Evolutionary conservation across 108 stramenopile species (phyloP).

Genomic region (Chaetoceros muelleri): DNA sequence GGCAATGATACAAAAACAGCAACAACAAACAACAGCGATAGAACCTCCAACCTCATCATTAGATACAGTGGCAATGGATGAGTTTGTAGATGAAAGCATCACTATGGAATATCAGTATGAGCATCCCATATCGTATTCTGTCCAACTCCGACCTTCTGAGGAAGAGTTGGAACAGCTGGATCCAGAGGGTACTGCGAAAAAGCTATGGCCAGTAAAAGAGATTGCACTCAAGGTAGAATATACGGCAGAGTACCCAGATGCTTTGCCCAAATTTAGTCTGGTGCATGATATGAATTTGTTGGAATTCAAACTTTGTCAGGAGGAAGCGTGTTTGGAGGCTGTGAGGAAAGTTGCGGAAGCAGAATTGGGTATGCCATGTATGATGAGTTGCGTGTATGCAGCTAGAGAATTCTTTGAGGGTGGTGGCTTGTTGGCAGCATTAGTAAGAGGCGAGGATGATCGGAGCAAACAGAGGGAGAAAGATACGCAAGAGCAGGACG

Average conservation of each 20-base stretch:
- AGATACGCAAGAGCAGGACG: constrained; percentile 2
- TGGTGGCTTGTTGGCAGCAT: background rate
- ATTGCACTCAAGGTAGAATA: constrained; percentile 44
- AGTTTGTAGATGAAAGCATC: constrained; percentile 14
- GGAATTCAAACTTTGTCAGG: constrained; percentile 36
- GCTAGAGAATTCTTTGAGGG: constrained; percentile 52
- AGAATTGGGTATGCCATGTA: constrained; percentile 62
- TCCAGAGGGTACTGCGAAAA: no score
- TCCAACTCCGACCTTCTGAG: constrained; percentile 33
- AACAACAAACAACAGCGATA: no score
- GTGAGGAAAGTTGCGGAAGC: constrained; percentile 21
- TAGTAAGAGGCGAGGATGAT: background rate
- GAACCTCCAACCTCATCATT: no score
- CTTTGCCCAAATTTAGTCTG: constrained; percentile 29
- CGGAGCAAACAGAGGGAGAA: background rate
- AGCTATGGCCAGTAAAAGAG: constrained; percentile 52
- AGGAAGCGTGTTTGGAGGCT: constrained; percentile 23
- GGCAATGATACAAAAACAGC: background rate
- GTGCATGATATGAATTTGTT: constrained; percentile 58
- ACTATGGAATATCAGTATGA: no score
- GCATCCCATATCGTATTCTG: constrained; percentile 50
- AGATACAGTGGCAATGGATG: constrained; percentile 7
- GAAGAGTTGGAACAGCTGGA: constrained; percentile 12
- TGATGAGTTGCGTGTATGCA: constrained; percentile 49
- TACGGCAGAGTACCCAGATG: constrained; percentile 55